A percentile compares a stretch with the other conserved stretches of the same genome.
phyloP scores from a whole-genome alignment of 2,329 filamentous ascomycete genomes.

The Penicillium sp. region DNA sequence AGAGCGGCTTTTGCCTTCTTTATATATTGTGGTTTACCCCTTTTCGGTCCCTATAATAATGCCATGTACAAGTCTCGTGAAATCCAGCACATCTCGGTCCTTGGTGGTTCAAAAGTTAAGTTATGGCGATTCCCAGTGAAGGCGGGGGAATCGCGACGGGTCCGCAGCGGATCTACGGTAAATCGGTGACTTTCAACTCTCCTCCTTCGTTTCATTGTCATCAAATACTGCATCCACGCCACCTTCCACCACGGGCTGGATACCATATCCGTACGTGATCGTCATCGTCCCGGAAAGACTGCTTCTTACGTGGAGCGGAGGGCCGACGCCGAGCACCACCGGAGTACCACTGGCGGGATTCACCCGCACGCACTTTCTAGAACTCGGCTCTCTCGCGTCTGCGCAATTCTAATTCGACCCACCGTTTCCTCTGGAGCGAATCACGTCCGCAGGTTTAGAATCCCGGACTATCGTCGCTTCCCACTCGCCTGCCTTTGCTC shows the following conservation, averaged over 20 bases:
- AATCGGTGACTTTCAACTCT: neutral
- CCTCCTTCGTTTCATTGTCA: neutral
- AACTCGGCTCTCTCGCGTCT: neutral
- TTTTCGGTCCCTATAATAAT: neutral
- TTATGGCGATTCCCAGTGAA: neutral
- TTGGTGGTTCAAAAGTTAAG: neutral
- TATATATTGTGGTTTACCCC: neutral
- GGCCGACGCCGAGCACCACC: neutral
- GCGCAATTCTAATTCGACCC: neutral
- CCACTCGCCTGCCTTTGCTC: slow-evolving; percentile 10
- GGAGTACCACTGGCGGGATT: neutral
- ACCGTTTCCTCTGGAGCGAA: slow-evolving; percentile 3
- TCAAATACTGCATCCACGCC: neutral
- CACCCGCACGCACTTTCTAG: neutral
- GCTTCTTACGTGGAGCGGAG: neutral
- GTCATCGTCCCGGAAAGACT: neutral
- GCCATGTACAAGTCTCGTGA: neutral
- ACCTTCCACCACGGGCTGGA: neutral
- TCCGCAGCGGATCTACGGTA: neutral
- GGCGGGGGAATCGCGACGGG: slow-evolving; percentile 23
- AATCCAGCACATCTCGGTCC: neutral
- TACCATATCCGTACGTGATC: neutral
- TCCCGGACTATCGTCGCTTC: neutral
- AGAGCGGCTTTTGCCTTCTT: neutral
- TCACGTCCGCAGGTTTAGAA: slow-evolving; percentile 3